Conservation (phyloP, 2,329 filamentous ascomycete genomes). For the Magnaporthiopsis incrustans region DNA sequence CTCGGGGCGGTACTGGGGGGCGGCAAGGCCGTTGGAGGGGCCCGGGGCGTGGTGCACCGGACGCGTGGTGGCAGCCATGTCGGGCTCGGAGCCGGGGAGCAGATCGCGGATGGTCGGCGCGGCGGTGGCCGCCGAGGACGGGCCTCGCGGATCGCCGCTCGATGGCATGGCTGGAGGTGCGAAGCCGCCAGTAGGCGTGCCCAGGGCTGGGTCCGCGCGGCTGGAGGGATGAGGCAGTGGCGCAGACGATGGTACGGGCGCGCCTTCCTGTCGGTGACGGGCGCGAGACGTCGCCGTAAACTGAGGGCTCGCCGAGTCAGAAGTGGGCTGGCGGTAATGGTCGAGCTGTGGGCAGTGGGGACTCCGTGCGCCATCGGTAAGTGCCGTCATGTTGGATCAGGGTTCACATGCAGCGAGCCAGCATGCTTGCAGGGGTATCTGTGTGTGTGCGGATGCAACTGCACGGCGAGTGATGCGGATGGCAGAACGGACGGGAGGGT, state of each 20-base stretch:
- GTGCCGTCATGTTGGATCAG: slow-evolving; percentile 9
- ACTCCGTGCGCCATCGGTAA: slow-evolving; percentile 10
- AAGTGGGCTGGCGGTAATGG: slow-evolving; percentile 5
- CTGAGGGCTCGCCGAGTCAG: slow-evolving; percentile 7
- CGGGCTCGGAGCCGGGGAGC: neutral
- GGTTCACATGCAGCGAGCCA: neutral
- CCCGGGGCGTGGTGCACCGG: neutral
- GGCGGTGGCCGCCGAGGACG: neutral
- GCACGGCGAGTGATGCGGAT: neutral
- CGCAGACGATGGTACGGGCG: neutral
- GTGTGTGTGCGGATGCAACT: neutral
- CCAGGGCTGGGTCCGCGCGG: slow-evolving; percentile 1
- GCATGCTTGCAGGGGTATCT: neutral
- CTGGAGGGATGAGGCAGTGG: slow-evolving; percentile 5
- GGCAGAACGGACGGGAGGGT: neutral
- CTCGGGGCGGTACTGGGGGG: neutral
- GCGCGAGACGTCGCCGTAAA: slow-evolving; percentile 2
- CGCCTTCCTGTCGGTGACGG: slow-evolving; percentile 7
- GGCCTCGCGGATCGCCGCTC: neutral
- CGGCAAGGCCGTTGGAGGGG: neutral
- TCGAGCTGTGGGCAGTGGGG: slow-evolving; percentile 8
- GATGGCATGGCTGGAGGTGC: slow-evolving; percentile 10
- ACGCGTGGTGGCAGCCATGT: neutral
- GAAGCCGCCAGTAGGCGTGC: slow-evolving; percentile 7
- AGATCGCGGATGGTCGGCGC: neutral